Base-by-base conservation (phyloP, 2,329 filamentous ascomycete genomes). In the Penicillium sp. region DNA sequence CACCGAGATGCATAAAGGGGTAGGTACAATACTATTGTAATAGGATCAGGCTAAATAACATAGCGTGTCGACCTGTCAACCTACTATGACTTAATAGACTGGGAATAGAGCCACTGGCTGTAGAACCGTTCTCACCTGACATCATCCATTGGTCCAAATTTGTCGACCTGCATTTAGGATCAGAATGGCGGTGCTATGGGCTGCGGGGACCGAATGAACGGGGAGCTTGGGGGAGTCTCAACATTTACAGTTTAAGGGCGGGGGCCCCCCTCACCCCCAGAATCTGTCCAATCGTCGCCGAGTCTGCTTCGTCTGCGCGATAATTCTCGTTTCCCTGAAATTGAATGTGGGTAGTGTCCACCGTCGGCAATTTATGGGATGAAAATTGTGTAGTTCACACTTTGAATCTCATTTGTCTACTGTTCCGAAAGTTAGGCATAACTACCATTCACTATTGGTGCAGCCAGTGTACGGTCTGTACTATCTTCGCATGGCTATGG, bases 251-350 rank as follows among this genome's bases (percentile, higher is more conserved):
- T 55, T 55, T 53, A 25, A 46, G 32, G 45, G 52, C 47, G 51
- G 47, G 53, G 53, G 47, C 50, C 46, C 49, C 50, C 50, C 48
- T 52, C 46, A 38, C 13, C 32, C 25, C 42, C 28, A 18, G 20
- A 6, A 10, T 13, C 10, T n/a, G 29, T 40, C 53, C 53, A 55
- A 55, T 55, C 35, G 32, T 15, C 6, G 40, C 25, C 13, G 18
- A n/a, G 9, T 35, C 32, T 29, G 35, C 27, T 44, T 54, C 45
- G 42, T 15, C 29, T 44, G 35, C 31, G 46, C 49, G 43, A 47
- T 52, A 51, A 48, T 45, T 38, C 47, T 53, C 49, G 45, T 50
- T 54, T 51, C 45, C 52, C 43, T 45, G 52, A 54, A 54, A 56
- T 54, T 54, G 42, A 39, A 20, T 50, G 49, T 52, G 48, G 52